phyloP scores from a whole-genome alignment of 352 stramenopile genomes.

The Halophytophthora polymorphica region DNA sequence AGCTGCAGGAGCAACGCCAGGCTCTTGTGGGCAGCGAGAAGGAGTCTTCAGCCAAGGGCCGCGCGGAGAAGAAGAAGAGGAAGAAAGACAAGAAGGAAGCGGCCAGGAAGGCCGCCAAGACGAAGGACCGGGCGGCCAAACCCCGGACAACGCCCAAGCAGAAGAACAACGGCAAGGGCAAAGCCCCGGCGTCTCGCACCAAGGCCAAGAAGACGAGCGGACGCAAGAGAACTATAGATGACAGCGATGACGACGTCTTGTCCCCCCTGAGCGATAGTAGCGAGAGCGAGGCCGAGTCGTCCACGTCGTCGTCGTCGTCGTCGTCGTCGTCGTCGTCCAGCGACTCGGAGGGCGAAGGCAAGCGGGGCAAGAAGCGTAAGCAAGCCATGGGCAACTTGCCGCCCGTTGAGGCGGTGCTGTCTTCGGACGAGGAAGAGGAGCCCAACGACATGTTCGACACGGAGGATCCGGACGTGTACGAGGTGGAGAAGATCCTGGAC shows the following conservation, averaged over 20 bases:
- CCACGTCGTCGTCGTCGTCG: slow-evolving; percentile 10
- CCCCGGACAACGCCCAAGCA: neutral
- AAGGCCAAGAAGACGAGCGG: slow-evolving; percentile 10
- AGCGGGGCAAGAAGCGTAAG: slow-evolving; percentile 27
- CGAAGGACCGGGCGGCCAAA: slow-evolving; percentile 1
- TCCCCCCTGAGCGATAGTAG: slow-evolving; percentile 27
- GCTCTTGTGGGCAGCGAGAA: slow-evolving; percentile 26
- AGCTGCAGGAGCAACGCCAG: slow-evolving; percentile 43
- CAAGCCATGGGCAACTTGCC: slow-evolving; percentile 49
- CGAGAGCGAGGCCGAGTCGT: slow-evolving; percentile 14
- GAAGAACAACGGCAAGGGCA: slow-evolving; percentile 26
- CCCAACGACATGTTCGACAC: slow-evolving; percentile 75
- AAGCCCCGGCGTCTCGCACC: slow-evolving; percentile 1
- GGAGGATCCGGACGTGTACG: slow-evolving; percentile 78
- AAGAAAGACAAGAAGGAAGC: slow-evolving; percentile 28
- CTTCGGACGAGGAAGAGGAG: slow-evolving; percentile 72
- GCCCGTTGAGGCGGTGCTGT: slow-evolving; percentile 55
- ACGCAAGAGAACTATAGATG: slow-evolving; percentile 9
- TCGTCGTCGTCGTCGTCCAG: slow-evolving; percentile 31
- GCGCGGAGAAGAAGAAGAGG: slow-evolving; percentile 17
- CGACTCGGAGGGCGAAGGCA: slow-evolving; percentile 32
- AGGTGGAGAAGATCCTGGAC: slow-evolving; percentile 69
- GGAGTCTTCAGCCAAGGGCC: neutral
- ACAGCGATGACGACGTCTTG: slow-evolving; percentile 32
- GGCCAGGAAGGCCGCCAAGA: slow-evolving; percentile 6